Conservation (phyloP, 1,284 basidiomycete species). For the Puccinia novopanici region DNA sequence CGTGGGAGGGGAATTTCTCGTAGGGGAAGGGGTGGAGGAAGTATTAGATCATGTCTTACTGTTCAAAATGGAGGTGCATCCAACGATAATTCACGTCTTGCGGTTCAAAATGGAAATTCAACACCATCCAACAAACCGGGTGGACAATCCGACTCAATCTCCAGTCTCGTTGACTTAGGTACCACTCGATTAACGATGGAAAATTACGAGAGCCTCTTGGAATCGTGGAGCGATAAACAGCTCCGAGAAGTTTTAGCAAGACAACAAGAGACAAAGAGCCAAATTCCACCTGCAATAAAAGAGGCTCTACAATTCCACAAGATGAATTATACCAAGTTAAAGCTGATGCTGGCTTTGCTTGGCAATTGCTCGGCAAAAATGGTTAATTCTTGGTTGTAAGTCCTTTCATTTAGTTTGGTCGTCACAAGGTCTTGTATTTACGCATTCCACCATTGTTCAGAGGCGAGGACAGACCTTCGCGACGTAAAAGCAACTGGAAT, state of each 20-base stretch:
- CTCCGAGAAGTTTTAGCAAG: background rate
- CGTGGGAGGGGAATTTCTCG: no score
- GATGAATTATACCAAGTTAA: background rate
- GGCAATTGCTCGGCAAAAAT: background rate
- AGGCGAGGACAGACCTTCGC: background rate
- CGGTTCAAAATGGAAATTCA: no score
- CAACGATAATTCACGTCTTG: no score
- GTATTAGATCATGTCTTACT: no score
- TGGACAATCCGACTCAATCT: no score
- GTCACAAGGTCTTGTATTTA: background rate
- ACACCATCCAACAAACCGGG: no score
- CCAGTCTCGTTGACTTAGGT: no score
- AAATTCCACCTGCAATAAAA: background rate
- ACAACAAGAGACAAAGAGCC: background rate
- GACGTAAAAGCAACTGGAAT: constrained; percentile 7
- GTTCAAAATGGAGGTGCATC: no score
- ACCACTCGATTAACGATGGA: background rate
- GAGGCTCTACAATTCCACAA: background rate
- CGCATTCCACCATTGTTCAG: constrained; percentile 1
- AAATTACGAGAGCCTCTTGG: background rate
- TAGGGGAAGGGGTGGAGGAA: no score
- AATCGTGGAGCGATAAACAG: background rate
- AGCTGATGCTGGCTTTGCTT: background rate
- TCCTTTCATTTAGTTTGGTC: background rate
- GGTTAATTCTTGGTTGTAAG: background rate